These are phyloP conservation scores for Vigna unguiculata DNA, from an alignment of 306 rosid genomes.

Conservation along the genomic window DNA sequence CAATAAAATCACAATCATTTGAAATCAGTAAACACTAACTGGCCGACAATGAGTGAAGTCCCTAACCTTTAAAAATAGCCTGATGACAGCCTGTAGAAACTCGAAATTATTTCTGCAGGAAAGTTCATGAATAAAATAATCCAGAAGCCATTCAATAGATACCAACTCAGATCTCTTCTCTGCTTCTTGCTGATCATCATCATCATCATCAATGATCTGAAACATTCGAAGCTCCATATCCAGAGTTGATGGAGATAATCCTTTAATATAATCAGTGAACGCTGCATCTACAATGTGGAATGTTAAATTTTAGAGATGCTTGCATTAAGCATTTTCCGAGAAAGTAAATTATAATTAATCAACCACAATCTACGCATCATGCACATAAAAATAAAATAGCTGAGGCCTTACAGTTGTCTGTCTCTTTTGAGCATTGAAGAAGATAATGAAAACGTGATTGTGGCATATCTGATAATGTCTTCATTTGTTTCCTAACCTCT, in stretches of 20 bases:
- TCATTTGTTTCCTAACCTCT: conserved; percentile 44
- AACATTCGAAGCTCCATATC: conserved; percentile 93
- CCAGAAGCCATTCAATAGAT: conserved; percentile 74
- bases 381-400: conserved; percentile 31
- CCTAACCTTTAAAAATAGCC: conserved; percentile 83
- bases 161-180: conserved; percentile 69
- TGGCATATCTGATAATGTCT: conserved; percentile 47
- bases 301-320: conserved; percentile 18
- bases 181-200: conserved; percentile 64
- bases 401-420: conserved; percentile 60
- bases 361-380: conserved; percentile 4
- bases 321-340: not conserved
- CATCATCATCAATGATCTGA: conserved; percentile 70
- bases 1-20: conserved; percentile 1
- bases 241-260: conserved; percentile 79
- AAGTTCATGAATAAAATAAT: conserved; percentile 80
- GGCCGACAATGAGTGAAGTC: conserved; percentile 20
- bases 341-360: conserved; percentile 22
- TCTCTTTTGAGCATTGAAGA: conserved; percentile 68
- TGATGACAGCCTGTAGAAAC: conserved; percentile 89
- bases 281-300: conserved; percentile 63
- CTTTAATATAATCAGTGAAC: conserved; percentile 81
- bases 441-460: conserved; percentile 65
- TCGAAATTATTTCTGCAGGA: conserved; percentile 83
- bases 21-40: conserved; percentile 9